Conservation (phyloP, 139 green algal genomes). For the Coelastrella sp. region DNA sequence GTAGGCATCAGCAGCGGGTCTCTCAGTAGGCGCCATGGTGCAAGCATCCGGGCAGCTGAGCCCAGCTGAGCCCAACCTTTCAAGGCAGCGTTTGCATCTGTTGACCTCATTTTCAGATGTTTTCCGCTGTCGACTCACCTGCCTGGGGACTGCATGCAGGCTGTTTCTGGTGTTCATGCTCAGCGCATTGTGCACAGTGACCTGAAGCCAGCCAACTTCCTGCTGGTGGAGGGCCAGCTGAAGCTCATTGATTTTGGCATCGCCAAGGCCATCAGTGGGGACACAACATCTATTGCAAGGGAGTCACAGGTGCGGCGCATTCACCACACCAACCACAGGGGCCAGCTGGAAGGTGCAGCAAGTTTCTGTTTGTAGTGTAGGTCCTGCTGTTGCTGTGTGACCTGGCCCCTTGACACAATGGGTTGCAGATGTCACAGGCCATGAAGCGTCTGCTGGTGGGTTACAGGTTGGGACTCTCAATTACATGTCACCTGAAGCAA, state of each 20-base stretch:
- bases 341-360: too few species aligned
- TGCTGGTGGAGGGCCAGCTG: constrained; percentile 95
- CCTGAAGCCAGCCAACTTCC: constrained; percentile 97
- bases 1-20: constrained; percentile 38
- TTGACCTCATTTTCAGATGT: neutral
- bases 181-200: constrained; percentile 96
- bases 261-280: constrained; percentile 90
- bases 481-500: constrained; percentile 98
- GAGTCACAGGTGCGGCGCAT: constrained; percentile 78
- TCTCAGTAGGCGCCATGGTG: neutral
- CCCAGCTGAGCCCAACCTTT: neutral
- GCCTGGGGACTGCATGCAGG: constrained; percentile 59
- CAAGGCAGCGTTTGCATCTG: neutral
- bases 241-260: constrained; percentile 99
- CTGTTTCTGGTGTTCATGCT: constrained; percentile 93
- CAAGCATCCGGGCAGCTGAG: neutral
- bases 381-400: neutral
- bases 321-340: neutral
- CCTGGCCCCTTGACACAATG: neutral
- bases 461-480: constrained; percentile 95
- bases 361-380: too few species aligned
- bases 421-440: too few species aligned
- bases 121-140: neutral
- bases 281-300: constrained; percentile 94
- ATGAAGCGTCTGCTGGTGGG: neutral